A percentile compares a stretch with the other conserved stretches of the same genome.
These are phyloP conservation scores for Puccinia novopanici DNA, from an alignment of 1,284 basidiomycete genomes.

Conservation along the genomic window DNA sequence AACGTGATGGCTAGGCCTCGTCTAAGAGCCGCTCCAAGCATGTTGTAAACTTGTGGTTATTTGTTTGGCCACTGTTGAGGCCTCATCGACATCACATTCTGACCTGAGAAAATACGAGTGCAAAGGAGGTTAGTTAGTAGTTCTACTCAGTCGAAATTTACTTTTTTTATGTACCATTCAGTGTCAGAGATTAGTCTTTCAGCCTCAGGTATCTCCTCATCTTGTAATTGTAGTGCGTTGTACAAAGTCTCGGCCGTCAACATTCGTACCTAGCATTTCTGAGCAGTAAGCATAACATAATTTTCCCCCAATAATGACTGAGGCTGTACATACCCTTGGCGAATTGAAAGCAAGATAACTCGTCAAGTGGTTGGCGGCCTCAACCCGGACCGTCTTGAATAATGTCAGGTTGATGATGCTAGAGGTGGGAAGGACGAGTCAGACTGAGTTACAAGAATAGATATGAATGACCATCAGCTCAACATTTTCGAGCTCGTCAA, in stretches of 20 bases:
- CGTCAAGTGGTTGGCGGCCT: slow-evolving; percentile 15
- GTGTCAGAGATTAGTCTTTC: slow-evolving; percentile 28
- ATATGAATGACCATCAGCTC: neutral
- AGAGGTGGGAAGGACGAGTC: neutral
- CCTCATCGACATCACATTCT: neutral
- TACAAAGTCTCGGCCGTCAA: slow-evolving; percentile 38
- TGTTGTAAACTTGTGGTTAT: neutral
- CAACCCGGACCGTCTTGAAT: slow-evolving; percentile 17
- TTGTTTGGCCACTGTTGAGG: neutral
- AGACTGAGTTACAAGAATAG: neutral
- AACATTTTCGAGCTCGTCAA: slow-evolving; percentile 46
- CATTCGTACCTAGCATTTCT: slow-evolving; percentile 29
- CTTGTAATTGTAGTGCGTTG: slow-evolving; percentile 36
- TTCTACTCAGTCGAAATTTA: neutral
- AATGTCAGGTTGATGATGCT: slow-evolving; percentile 30
- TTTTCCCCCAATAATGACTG: neutral
- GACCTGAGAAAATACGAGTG: neutral
- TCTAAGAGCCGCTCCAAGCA: neutral
- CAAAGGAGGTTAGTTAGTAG: neutral
- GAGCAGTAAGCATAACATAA: neutral
- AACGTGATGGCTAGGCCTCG: neutral
- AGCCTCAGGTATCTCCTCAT: slow-evolving; percentile 34
- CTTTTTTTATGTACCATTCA: slow-evolving; percentile 18
- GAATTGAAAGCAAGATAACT: slow-evolving; percentile 27
- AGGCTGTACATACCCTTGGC: slow-evolving; percentile 31